Evolutionary conservation across 1,139 yeast species (phyloP).

Genomic region (Saccharomycopsis hybrid): DNA sequence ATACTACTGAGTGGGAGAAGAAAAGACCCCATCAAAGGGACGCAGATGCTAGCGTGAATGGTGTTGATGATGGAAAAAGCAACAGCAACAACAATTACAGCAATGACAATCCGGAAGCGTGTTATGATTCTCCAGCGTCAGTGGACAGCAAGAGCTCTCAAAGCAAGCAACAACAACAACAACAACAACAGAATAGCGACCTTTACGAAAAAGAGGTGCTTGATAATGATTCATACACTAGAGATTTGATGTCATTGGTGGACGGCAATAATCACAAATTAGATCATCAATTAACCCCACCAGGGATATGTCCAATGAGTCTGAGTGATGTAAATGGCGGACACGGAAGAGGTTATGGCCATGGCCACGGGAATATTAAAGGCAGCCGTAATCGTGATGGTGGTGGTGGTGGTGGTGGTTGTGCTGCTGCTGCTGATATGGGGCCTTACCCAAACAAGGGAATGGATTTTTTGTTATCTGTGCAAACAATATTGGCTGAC

Average conservation of each 20-base stretch:
- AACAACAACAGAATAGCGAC: neutral
- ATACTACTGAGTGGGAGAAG: neutral
- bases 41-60: neutral
- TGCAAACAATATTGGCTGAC: conserved; percentile 11
- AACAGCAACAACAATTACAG: neutral
- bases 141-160: too few species aligned
- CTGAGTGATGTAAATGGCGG: too few species aligned
- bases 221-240: conserved; percentile 2
- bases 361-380: too few species aligned
- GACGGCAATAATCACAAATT: too few species aligned
- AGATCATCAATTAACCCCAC: too few species aligned
- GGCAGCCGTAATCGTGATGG: too few species aligned
- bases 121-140: neutral
- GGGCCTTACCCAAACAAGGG: conserved; percentile 1
- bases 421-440: too few species aligned
- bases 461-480: neutral
- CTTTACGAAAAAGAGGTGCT: neutral
- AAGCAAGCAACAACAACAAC: neutral
- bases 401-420: too few species aligned
- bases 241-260: neutral
- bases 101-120: neutral
- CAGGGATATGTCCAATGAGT: neutral
- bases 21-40: too few species aligned
- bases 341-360: too few species aligned
- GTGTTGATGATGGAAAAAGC: too few species aligned